phyloP scores from a whole-genome alignment of 1,284 basidiomycete genomes.

The Sporisorium exsertum region DNA sequence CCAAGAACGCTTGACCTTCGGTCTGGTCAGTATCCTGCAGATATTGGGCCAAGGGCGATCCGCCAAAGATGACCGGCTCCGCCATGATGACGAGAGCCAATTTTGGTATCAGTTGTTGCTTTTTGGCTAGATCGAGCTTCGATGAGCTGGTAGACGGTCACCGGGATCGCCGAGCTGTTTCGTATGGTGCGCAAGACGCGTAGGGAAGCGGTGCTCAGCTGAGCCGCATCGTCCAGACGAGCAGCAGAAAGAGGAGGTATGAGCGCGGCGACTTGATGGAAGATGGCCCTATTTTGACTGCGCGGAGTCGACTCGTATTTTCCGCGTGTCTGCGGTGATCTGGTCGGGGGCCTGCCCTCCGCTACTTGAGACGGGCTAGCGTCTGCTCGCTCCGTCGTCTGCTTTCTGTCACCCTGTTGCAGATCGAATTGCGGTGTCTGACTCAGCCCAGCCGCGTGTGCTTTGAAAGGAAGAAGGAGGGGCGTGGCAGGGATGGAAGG shows the following conservation, averaged over 20 bases:
- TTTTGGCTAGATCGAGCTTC: neutral
- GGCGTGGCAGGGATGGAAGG: neutral
- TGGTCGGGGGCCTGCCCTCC: neutral
- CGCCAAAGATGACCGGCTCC: slow-evolving; percentile 51
- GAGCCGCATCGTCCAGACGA: neutral
- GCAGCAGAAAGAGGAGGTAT: slow-evolving; percentile 1
- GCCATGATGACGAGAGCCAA: slow-evolving; percentile 38
- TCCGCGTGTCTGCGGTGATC: neutral
- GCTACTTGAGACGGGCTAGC: neutral
- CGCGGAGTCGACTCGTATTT: neutral
- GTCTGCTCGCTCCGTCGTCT: too few species aligned
- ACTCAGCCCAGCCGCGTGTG: neutral
- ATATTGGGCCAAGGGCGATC: slow-evolving; percentile 50
- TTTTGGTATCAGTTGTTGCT: neutral
- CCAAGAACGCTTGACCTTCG: neutral
- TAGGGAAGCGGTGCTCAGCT: neutral
- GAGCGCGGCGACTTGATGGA: slow-evolving; percentile 1
- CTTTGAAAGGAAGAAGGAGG: neutral
- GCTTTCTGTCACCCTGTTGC: too few species aligned
- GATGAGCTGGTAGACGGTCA: neutral
- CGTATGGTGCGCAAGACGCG: neutral
- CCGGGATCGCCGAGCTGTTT: neutral
- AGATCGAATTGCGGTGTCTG: neutral
- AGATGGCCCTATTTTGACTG: neutral
- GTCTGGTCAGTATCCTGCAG: slow-evolving; percentile 28